phyloP scores from a whole-genome alignment of 2,329 filamentous ascomycete species.

The Ilyonectria mors-panacis region DNA sequence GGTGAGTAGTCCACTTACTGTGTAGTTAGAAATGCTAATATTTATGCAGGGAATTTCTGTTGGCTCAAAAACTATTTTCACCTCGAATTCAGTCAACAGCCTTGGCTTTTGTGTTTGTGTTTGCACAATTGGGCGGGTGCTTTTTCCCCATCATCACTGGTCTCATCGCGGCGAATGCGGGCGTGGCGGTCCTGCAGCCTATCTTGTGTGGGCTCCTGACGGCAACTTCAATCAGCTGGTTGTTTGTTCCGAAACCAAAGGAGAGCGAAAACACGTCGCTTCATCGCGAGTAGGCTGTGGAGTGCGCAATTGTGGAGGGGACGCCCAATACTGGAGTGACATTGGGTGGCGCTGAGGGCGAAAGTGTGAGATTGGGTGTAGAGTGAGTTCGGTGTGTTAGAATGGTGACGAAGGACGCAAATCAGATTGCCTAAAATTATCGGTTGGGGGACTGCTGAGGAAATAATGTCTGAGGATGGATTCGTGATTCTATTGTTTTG shows the following conservation, averaged over 20 bases:
- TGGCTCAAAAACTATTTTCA: slow-evolving; percentile 66
- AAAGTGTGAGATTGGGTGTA: background rate
- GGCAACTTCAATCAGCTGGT: slow-evolving; percentile 63
- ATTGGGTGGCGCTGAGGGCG: background rate
- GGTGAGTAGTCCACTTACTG: slow-evolving; percentile 50
- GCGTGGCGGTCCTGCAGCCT: slow-evolving; percentile 66
- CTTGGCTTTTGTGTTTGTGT: slow-evolving; percentile 67
- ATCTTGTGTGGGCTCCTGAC: slow-evolving; percentile 64
- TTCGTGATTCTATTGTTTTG: too few species aligned
- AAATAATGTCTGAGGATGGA: too few species aligned
- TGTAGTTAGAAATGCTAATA: background rate
- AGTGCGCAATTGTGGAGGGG: background rate
- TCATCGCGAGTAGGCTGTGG: slow-evolving; percentile 52
- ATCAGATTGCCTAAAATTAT: too few species aligned
- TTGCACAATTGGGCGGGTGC: slow-evolving; percentile 69
- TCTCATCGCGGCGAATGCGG: slow-evolving; percentile 60
- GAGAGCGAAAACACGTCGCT: slow-evolving; percentile 47
- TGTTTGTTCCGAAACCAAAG: slow-evolving; percentile 59
- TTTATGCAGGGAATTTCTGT: slow-evolving; percentile 65
- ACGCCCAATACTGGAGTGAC: too few species aligned
- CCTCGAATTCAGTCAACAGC: slow-evolving; percentile 54
- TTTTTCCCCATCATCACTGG: slow-evolving; percentile 71
- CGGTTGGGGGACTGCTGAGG: too few species aligned
- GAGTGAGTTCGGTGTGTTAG: too few species aligned
- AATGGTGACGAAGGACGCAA: too few species aligned